Conservation (phyloP, 345 rosid species). For the Eucalyptus rudis region DNA sequence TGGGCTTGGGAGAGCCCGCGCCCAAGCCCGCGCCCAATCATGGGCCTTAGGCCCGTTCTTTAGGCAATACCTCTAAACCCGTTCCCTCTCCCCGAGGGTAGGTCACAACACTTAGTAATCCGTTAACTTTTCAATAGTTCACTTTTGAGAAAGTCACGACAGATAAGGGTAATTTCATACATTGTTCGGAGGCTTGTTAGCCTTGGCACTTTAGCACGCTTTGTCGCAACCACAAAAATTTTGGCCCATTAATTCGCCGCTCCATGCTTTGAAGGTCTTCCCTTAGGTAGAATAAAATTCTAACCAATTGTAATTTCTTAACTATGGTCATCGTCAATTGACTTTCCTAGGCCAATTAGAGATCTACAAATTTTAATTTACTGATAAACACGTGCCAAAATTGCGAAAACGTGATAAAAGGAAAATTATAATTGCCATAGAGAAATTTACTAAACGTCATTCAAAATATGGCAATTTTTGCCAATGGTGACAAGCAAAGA, state of each 20-base stretch:
- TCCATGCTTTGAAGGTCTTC: neutral
- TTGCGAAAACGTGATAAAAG: neutral
- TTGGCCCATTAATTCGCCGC: neutral
- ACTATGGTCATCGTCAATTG: neutral
- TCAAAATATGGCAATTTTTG: neutral
- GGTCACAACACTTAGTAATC: neutral
- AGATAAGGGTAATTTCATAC: neutral
- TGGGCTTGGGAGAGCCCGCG: no score
- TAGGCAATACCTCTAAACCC: no score
- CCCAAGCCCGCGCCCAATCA: no score
- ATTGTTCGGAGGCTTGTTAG: neutral
- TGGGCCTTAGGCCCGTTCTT: no score
- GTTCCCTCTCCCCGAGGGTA: no score
- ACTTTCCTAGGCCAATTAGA: neutral
- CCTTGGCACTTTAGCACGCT: neutral
- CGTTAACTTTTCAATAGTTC: neutral
- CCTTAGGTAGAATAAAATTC: neutral
- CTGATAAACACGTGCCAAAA: accelerated
- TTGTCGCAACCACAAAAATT: neutral
- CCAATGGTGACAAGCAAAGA: neutral
- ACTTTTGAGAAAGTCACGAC: neutral
- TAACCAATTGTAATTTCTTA: neutral
- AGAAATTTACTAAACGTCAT: neutral
- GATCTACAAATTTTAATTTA: neutral
- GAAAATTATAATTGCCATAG: neutral